Conservation (phyloP, 148 eudicot species). For the Selenicereus undatus region DNA sequence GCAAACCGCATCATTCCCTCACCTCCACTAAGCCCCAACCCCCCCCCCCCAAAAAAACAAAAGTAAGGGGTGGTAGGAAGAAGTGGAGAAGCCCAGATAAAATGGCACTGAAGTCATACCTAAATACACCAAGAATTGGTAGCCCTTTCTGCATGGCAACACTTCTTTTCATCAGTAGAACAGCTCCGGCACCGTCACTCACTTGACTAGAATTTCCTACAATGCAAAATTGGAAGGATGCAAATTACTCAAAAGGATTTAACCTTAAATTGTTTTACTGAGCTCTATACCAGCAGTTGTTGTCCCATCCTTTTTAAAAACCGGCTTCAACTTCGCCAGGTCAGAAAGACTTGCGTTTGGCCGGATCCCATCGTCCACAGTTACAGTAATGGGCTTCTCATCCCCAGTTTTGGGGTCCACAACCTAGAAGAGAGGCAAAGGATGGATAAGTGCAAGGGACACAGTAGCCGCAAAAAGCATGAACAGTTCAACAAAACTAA, state of each 20-base stretch:
- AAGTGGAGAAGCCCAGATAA: neutral
- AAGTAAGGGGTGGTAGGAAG: neutral
- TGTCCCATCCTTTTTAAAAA: slow-evolving; percentile 87
- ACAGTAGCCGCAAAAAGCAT: neutral
- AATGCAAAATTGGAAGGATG: slow-evolving; percentile 9
- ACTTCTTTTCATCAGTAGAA: slow-evolving; percentile 95
- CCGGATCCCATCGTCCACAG: slow-evolving; percentile 90
- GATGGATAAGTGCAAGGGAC: neutral
- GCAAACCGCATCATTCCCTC: neutral
- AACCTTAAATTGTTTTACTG: neutral
- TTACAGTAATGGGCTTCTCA: slow-evolving; percentile 71
- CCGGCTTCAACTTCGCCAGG: slow-evolving; percentile 77
- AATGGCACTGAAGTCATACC: slow-evolving; percentile 34
- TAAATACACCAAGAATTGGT: slow-evolving; percentile 90
- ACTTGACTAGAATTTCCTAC: slow-evolving; percentile 97
- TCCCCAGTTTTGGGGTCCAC: slow-evolving; percentile 98
- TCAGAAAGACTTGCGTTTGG: slow-evolving; percentile 61
- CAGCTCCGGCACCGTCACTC: slow-evolving; percentile 99
- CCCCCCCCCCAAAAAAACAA: no score
- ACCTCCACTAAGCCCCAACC: neutral
- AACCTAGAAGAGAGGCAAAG: slow-evolving; percentile 36
- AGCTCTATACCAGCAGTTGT: slow-evolving; percentile 79
- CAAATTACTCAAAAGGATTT: neutral
- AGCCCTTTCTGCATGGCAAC: slow-evolving; percentile 76
- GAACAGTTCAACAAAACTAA: neutral